Conservation (phyloP, 2,329 filamentous ascomycete genomes). For the Claviceps africana region DNA sequence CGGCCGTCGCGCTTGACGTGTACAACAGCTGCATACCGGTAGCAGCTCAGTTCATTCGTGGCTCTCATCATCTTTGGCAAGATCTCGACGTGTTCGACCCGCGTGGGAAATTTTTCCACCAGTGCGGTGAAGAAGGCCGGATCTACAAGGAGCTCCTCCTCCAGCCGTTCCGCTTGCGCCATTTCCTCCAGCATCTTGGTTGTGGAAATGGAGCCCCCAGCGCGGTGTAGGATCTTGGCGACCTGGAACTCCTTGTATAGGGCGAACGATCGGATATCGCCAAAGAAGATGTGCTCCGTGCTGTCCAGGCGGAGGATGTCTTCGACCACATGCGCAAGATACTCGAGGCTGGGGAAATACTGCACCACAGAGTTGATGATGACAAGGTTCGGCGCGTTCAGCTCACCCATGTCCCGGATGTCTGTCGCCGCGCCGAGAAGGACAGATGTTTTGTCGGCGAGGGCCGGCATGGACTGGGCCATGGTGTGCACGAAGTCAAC, state of each 20-base stretch:
- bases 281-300: constrained; percentile 8
- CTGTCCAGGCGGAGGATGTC: not conserved
- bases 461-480: constrained; percentile 4
- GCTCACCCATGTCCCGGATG: constrained; percentile 1
- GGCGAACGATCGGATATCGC: constrained; percentile 11
- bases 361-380: constrained; percentile 17
- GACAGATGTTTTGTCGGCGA: constrained; percentile 4
- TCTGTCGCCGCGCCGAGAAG: not conserved
- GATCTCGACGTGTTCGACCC: constrained; percentile 12
- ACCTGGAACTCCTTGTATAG: constrained; percentile 7
- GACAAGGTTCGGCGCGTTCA: constrained; percentile 6
- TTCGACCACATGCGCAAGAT: constrained; percentile 10
- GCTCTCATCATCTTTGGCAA: constrained; percentile 14
- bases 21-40: constrained; percentile 14
- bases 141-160: constrained; percentile 13
- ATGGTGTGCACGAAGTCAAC: constrained; percentile 10
- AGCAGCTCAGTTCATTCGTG: constrained; percentile 14
- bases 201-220: not conserved
- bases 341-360: constrained; percentile 15
- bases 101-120: constrained; percentile 5
- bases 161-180: constrained; percentile 5
- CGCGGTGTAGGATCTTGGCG: not conserved
- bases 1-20: constrained; percentile 5
- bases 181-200: constrained; percentile 2
- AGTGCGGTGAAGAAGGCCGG: constrained; percentile 13